phyloP scores from a whole-genome alignment of 2,329 filamentous ascomycete genomes.

The Colletotrichum tanaceti region DNA sequence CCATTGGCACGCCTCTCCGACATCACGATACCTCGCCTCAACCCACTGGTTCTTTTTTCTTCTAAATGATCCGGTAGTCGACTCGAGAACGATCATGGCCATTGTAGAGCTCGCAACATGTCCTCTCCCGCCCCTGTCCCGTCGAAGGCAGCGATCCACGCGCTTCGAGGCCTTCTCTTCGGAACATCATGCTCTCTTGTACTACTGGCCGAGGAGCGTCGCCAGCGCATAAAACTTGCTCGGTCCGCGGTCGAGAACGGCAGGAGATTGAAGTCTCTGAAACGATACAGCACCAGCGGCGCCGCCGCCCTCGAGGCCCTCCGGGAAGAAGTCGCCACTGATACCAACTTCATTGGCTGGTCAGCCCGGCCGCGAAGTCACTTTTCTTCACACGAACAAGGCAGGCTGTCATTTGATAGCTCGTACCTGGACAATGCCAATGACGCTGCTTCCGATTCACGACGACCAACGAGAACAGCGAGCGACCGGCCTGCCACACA shows the following conservation, averaged over 20 bases:
- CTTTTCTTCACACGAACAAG: conserved; percentile 7
- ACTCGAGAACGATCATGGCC: conserved; percentile 35
- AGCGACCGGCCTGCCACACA: conserved; percentile 5
- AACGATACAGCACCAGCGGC: conserved; percentile 45
- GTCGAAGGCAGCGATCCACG: conserved; percentile 66
- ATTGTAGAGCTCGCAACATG: conserved; percentile 50
- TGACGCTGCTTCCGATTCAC: conserved; percentile 25
- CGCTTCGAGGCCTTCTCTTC: conserved; percentile 66
- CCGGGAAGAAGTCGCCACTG: conserved; percentile 44
- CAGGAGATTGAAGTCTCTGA: conserved; percentile 59
- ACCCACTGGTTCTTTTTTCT: neutral
- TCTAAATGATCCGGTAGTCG: conserved; percentile 30
- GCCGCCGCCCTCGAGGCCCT: conserved; percentile 34
- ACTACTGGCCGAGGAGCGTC: conserved; percentile 66
- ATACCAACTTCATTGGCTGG: conserved; percentile 44
- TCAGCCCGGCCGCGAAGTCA: conserved; percentile 38
- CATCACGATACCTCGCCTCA: neutral
- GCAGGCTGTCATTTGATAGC: conserved; percentile 9
- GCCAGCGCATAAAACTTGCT: conserved; percentile 64
- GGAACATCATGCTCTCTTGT: conserved; percentile 69
- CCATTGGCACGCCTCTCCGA: conserved; percentile 6
- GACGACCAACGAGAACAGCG: conserved; percentile 16
- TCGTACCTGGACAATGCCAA: conserved; percentile 13
- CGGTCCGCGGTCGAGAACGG: conserved; percentile 64
- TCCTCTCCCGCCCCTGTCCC: conserved; percentile 61